Evolutionary conservation across 257 asterid species (phyloP).

Genomic region (Primulina tabacum): DNA sequence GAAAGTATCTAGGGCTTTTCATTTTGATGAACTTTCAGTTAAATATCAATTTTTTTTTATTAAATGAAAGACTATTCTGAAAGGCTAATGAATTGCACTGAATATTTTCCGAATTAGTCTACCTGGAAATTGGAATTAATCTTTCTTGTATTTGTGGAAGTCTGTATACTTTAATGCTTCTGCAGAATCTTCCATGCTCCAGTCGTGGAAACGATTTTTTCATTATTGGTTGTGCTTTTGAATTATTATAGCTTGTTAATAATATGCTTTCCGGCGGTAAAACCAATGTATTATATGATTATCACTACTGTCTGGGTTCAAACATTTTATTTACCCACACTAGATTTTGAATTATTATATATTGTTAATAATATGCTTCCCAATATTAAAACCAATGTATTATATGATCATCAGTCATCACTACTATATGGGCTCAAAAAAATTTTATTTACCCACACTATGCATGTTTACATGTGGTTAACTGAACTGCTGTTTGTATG

Average conservation of each 20-base stretch:
- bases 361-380: no score
- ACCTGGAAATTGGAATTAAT: no score
- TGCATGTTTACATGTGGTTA: background rate
- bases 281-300: background rate
- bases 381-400: no score
- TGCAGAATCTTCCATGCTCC: slow-evolving; percentile 8
- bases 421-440: no score
- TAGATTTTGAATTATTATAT: no score
- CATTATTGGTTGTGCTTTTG: background rate
- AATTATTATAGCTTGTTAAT: background rate
- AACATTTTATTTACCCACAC: background rate
- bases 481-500: slow-evolving; percentile 1
- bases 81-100: background rate
- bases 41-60: background rate
- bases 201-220: background rate
- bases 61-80: background rate
- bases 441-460: no score
- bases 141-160: background rate
- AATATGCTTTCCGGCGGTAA: background rate
- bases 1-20: slow-evolving; percentile 1
- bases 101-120: background rate
- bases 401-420: no score
- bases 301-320: slow-evolving; percentile 3
- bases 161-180: background rate
- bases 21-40: slow-evolving; percentile 13